A percentile compares a stretch with the other conserved stretches of the same genome.
phyloP scores from a whole-genome alignment of 2,329 filamentous ascomycete genomes.

The Rasamsonia emersonii region DNA sequence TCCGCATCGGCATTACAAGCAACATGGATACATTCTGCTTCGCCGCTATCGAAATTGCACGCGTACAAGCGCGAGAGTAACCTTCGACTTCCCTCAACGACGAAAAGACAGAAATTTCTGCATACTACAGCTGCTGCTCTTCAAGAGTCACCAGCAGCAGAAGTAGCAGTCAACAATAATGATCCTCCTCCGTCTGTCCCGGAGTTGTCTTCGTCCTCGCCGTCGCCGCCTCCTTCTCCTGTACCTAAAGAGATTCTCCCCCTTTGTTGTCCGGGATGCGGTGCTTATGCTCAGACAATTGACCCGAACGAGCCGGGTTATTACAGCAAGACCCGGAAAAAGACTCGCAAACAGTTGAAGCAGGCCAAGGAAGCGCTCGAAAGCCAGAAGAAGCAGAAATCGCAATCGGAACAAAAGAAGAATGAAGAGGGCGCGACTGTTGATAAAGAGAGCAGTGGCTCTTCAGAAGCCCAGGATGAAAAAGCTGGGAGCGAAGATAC shows the following conservation, averaged over 20 bases:
- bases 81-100: too few species aligned
- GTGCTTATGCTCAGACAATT: constrained; percentile 50
- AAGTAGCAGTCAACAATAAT: constrained; percentile 13
- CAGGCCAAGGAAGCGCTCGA: constrained; percentile 12
- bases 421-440: background rate
- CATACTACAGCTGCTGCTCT: constrained; percentile 16
- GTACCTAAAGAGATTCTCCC: constrained; percentile 32
- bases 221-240: constrained; percentile 6
- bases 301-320: constrained; percentile 49
- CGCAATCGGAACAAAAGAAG: background rate
- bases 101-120: too few species aligned
- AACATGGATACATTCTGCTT: too few species aligned
- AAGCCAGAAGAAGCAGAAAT: background rate
- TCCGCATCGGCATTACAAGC: too few species aligned
- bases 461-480: too few species aligned
- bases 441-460: background rate
- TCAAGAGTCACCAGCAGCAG: constrained; percentile 12
- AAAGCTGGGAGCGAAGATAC: too few species aligned
- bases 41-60: too few species aligned
- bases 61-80: too few species aligned
- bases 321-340: constrained; percentile 44
- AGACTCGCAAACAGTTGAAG: constrained; percentile 32
- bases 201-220: constrained; percentile 2
- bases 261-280: constrained; percentile 53
- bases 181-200: constrained; percentile 13